phyloP scores from a whole-genome alignment of 495 filamentous ascomycete species.

The Trichoderma orchidacearum region DNA sequence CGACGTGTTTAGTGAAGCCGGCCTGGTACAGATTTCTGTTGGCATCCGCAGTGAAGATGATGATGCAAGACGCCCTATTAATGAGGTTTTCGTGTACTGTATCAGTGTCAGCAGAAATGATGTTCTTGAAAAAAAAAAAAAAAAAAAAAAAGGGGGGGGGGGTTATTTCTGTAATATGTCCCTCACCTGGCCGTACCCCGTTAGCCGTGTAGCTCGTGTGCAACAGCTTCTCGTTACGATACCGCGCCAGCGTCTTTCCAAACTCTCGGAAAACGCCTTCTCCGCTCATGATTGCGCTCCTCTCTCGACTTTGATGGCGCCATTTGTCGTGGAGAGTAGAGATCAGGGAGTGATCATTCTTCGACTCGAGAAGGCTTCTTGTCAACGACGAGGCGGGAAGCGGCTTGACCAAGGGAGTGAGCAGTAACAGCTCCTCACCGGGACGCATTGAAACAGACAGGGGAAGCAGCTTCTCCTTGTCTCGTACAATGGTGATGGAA shows the following conservation, averaged over 20 bases:
- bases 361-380: slow-evolving; percentile 34
- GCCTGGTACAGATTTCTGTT: slow-evolving; percentile 83
- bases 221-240: slow-evolving; percentile 65
- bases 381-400: slow-evolving; percentile 66
- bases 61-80: slow-evolving; percentile 69
- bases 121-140: not conserved
- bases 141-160: not conserved
- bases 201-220: slow-evolving; percentile 89
- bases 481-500: slow-evolving; percentile 76
- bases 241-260: slow-evolving; percentile 65
- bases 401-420: slow-evolving; percentile 78
- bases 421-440: slow-evolving; percentile 69
- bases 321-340: slow-evolving; percentile 33
- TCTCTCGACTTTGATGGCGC: slow-evolving; percentile 35
- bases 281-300: slow-evolving; percentile 63
- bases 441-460: slow-evolving; percentile 62
- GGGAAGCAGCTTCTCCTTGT: slow-evolving; percentile 65
- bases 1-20: slow-evolving; percentile 82
- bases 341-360: slow-evolving; percentile 9
- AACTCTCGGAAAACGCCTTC: slow-evolving; percentile 80
- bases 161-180: not conserved
- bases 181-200: slow-evolving; percentile 56
- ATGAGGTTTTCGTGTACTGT: slow-evolving; percentile 76
- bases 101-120: slow-evolving; percentile 4
- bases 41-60: slow-evolving; percentile 80